Base-by-base conservation (phyloP, 2,329 filamentous ascomycete genomes). In the Mariannaea elegans region DNA sequence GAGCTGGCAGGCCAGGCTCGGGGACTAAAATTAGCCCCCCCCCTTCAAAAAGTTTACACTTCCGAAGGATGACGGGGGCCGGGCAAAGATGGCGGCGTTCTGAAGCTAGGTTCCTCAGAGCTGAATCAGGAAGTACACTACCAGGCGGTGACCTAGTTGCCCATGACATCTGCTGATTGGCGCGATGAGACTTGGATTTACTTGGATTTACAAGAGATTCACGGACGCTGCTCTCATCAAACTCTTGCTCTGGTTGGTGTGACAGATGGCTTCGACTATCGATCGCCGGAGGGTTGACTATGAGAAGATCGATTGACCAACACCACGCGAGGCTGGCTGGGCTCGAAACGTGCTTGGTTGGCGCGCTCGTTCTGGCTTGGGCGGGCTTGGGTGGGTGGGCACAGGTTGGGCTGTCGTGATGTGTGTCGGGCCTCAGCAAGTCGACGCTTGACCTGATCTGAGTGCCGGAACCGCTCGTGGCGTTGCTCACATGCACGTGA, bases 1-100 rank as follows among this genome's bases (percentile, higher is more conserved):
- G 66, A 68, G 68, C 55, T 70, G 68, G 68, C 67, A 68, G 32
- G 48, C 56, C 63, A 56, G 47, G 66, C 59, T 65, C 50, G 44
- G 56, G 45, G 59, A 61, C 68, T 70, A 70, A 70, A 69, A 65
- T 68, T 70, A 70, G 68, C 66, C 60, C 50, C 61, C 65, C 63
- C 47, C 64, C 24, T 27, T 9, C 50, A 55, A 57, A 56, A 27
- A 61, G 64, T 49, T 51, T 63, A 42, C 54, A 53, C 62, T 59
- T 59, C 61, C 56, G 56, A 47, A 38, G 38, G 55, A 52, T 42
- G 58, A 63, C 63, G 62, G 60, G 42, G 58, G 39, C 56, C 46
- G 62, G 56, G 29, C 18, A 5, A 61, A 49, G 50, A 45, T 51
- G 48, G 48, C 38, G 55, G 53, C 63, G 56, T 42, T 52, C 50